These are phyloP conservation scores for Fusarium oligoseptatum DNA, from an alignment of 2,329 filamentous ascomycete genomes.

Conservation along the genomic window DNA sequence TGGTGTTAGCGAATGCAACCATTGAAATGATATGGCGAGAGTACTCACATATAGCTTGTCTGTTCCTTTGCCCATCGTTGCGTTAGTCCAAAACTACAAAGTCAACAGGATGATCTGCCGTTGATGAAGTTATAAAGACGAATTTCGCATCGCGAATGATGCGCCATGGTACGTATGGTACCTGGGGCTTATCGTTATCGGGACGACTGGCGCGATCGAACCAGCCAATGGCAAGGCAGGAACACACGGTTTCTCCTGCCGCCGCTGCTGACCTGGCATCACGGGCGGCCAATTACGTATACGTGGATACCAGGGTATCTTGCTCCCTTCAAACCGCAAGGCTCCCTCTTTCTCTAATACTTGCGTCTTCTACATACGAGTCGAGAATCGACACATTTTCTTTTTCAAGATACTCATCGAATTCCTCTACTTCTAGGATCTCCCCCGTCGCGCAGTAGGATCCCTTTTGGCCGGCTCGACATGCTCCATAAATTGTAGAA, in stretches of 20 bases:
- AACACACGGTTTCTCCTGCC: constrained; percentile 21
- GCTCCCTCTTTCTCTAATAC: constrained; percentile 24
- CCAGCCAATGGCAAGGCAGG: constrained; percentile 24
- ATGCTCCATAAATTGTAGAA: constrained; percentile 43
- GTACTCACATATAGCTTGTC: constrained; percentile 60
- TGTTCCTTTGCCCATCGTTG: constrained; percentile 58
- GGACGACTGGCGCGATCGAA: neutral
- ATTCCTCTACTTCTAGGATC: neutral
- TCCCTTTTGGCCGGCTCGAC: constrained; percentile 21
- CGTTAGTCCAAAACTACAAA: constrained; percentile 3
- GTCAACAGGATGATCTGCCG: neutral
- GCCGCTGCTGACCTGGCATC: constrained; percentile 46
- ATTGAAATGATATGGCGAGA: neutral
- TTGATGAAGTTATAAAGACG: constrained; percentile 26
- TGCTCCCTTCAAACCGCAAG: constrained; percentile 34
- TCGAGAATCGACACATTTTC: neutral
- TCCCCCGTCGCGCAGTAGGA: constrained; percentile 7
- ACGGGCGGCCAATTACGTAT: constrained; percentile 47
- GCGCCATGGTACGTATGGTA: constrained; percentile 24
- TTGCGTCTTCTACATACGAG: neutral
- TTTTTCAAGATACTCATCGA: neutral
- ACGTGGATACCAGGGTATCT: constrained; percentile 23
- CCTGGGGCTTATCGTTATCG: constrained; percentile 40
- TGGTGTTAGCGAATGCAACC: neutral
- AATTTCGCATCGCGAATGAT: constrained; percentile 25